Evolutionary conservation across 352 stramenopile species (phyloP).

Genomic region (Pythium volutum): DNA sequence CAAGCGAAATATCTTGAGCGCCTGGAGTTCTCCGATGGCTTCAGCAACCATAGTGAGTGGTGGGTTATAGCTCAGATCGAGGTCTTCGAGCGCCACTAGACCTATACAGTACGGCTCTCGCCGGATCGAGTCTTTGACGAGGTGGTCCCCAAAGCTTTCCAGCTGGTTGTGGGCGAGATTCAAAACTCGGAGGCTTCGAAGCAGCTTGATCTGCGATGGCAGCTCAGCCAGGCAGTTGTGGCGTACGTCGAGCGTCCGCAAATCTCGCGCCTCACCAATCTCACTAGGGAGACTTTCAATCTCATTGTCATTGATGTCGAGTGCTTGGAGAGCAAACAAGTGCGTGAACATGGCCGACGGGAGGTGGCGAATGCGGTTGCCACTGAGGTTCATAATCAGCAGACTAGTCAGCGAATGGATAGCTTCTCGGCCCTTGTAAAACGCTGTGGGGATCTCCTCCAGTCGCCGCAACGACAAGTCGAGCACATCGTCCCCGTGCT

Average conservation of each 20-base stretch:
- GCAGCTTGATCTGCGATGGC: conserved; percentile 28
- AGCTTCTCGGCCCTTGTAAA: conserved; percentile 53
- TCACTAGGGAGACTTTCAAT: conserved; percentile 44
- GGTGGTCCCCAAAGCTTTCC: conserved; percentile 35
- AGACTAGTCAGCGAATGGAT: conserved; percentile 55
- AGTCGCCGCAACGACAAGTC: conserved; percentile 35
- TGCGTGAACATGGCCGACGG: conserved; percentile 51
- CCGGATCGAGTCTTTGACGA: background rate
- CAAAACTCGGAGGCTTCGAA: conserved; percentile 42
- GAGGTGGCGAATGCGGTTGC: conserved; percentile 47
- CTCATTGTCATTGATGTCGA: conserved; percentile 57
- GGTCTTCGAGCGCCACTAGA: conserved; percentile 40
- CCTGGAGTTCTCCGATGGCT: conserved; percentile 32
- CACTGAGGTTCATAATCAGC: conserved; percentile 58
- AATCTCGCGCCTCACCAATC: conserved; percentile 48
- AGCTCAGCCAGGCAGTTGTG: conserved; percentile 45
- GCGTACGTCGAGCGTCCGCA: conserved; percentile 44
- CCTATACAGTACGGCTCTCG: conserved; percentile 32
- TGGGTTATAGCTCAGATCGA: conserved; percentile 51
- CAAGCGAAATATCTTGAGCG: conserved; percentile 36
- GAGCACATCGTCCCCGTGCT: conserved; percentile 47
- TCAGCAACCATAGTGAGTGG: conserved; percentile 35
- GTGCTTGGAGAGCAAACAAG: conserved; percentile 48
- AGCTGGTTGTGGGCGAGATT: conserved; percentile 49
- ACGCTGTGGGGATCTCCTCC: conserved; percentile 34